Percentiles rank a stretch among this genome's conserved stretches.
Conservation (phyloP, 2,329 filamentous ascomycete genomes). For the Colletotrichum spaethianum region DNA sequence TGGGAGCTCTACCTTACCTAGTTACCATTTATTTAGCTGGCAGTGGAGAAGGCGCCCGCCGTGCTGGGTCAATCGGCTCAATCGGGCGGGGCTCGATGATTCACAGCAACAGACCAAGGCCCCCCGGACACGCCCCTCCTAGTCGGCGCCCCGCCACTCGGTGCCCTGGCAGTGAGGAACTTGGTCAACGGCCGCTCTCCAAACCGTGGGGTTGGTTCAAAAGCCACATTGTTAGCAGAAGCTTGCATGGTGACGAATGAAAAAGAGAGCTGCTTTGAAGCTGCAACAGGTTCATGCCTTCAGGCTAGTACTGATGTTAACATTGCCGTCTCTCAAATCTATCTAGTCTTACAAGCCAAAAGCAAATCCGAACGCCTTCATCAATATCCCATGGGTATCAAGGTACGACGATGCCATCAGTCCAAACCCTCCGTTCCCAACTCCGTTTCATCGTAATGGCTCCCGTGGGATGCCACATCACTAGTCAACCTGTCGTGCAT, state of each 20-base stretch:
- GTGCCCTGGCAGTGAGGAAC: not conserved
- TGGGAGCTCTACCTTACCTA: not conserved
- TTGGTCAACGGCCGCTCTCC: not conserved
- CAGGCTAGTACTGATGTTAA: not conserved
- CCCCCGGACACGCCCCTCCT: not conserved
- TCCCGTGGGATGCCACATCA: slow-evolving; percentile 42
- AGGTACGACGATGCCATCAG: not conserved
- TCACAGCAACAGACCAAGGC: not conserved
- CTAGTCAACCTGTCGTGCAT: slow-evolving; percentile 60
- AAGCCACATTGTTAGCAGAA: not conserved
- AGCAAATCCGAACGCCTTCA: not conserved
- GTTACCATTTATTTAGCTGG: not conserved
- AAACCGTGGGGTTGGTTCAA: not conserved
- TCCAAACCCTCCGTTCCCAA: slow-evolving; percentile 23
- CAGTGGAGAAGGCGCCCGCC: not conserved
- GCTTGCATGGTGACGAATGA: not conserved
- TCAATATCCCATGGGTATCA: not conserved
- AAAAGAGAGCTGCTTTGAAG: no score
- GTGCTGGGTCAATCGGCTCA: not conserved
- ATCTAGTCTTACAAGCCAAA: not conserved
- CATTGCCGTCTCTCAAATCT: not conserved
- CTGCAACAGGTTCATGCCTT: not conserved
- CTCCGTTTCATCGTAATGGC: slow-evolving; percentile 47
- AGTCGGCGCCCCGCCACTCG: not conserved
- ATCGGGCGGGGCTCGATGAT: not conserved